phyloP scores from a whole-genome alignment of 2,329 filamentous ascomycete species.

The Chaetomium strumarium region DNA sequence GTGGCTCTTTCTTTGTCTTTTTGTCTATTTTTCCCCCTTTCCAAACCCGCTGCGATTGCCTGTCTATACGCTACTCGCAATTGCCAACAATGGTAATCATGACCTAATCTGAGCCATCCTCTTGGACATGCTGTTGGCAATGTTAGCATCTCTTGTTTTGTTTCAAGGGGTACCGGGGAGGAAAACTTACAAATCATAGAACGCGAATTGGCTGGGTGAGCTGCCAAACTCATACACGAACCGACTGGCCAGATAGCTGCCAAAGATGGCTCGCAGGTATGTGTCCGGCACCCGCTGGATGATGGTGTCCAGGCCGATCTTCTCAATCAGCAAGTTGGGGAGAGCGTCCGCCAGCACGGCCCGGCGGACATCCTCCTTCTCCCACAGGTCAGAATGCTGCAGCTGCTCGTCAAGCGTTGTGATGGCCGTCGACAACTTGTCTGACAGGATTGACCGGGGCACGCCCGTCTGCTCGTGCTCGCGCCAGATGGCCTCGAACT shows the following conservation, averaged over 20 bases:
- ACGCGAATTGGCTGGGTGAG: constrained; percentile 89
- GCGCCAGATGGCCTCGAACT: constrained; percentile 98
- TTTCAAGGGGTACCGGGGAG: not conserved
- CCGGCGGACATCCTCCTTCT: constrained; percentile 69
- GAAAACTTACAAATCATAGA: constrained; percentile 87
- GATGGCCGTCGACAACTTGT: constrained; percentile 85
- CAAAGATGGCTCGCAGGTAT: constrained; percentile 92
- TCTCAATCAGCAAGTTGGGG: constrained; percentile 73
- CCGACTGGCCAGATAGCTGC: constrained; percentile 86
- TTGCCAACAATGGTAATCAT: not conserved
- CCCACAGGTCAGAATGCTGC: constrained; percentile 88
- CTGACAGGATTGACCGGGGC: constrained; percentile 79
- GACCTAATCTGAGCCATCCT: constrained; percentile 13
- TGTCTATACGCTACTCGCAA: not conserved
- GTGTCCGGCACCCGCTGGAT: constrained; percentile 81
- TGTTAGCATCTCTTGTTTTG: constrained; percentile 2
- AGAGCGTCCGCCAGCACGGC: constrained; percentile 80
- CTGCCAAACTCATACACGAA: constrained; percentile 97
- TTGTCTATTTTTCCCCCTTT: no score
- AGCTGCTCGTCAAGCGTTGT: constrained; percentile 96
- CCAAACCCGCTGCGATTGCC: not conserved
- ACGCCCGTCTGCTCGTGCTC: constrained; percentile 79
- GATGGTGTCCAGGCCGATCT: constrained; percentile 88
- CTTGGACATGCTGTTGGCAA: constrained; percentile 13
- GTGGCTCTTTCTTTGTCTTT: no score